Evolutionary conservation across 768 basidiomycete genomes (phyloP), one percentile per base, ranked within the genome.

Genomic region (Mycena latifolia): DNA sequence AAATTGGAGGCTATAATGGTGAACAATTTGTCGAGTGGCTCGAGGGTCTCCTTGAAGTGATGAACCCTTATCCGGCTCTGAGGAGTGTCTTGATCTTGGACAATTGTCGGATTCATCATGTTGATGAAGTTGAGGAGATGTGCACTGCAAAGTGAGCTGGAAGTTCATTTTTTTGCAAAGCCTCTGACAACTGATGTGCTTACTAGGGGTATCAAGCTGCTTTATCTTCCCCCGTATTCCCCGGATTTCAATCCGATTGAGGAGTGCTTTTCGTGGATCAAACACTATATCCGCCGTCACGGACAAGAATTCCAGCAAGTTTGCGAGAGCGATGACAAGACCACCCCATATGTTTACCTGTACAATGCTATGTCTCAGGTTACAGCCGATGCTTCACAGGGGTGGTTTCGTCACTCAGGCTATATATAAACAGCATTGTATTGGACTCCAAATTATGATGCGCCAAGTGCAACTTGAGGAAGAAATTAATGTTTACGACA

Each of bases 171-270:
- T 11, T 33, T 33, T 33, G 6, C 31, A 33, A 33, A 6, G 31
- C 5, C 31, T 33, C 11, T 6, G 31, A 5, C 31, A 33, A n/a
- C n/a, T 33, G 31, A 33, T 33, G 5, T 33, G n/a, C n/a, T n/a
- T n/a, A n/a, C n/a, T 33, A 33, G 31, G 11, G 6, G 31, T 11
- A 33, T 33, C 31, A 33, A 33, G 31, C 31, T 33, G 5, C 31
- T 33, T 11, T 33, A 33, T 11, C 31, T 33, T 11, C 31, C 31
- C 5, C 31, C 31, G 37, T 79, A 79, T 63, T 80, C 75, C 5
- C 79, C 79, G 0, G 77, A 80, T 58, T 65, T 77, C 66, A 80
- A 79, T 61, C 79, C 77, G 5, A 80, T 78, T 63, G 79, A 80
- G 11, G 31, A 64, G 73, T 67, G 69, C 35, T 80, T 80, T 52